Conservation (phyloP, 1,284 basidiomycete species). For the Thecaphora thlaspeos region DNA sequence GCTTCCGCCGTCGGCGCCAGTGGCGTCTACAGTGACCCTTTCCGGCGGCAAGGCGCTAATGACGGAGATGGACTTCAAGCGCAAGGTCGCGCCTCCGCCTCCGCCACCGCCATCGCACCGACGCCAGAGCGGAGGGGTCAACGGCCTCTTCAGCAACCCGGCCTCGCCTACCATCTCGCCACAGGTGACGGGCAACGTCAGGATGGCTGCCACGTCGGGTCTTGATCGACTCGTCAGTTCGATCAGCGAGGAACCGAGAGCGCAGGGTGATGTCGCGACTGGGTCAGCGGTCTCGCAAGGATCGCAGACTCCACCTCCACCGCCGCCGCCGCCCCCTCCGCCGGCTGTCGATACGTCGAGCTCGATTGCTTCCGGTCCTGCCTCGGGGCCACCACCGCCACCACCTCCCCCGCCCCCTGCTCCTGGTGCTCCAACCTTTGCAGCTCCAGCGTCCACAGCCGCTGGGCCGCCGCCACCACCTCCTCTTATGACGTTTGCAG, state of each 20-base stretch:
- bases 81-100: slow-evolving; percentile 64
- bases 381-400: no score
- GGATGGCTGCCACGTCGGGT: background rate
- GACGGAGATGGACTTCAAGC: slow-evolving; percentile 70
- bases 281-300: slow-evolving; percentile 11
- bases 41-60: background rate
- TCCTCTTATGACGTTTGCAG: slow-evolving; percentile 21
- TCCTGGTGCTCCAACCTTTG: no score
- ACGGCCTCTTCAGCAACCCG: background rate
- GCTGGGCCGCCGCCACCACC: slow-evolving; percentile 13
- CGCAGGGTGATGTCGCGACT: background rate
- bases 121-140: slow-evolving; percentile 2
- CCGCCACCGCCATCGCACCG: slow-evolving; percentile 48
- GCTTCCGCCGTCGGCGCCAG: background rate
- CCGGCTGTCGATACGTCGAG: no score
- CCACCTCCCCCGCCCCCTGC: no score
- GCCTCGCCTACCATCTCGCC: slow-evolving; percentile 1
- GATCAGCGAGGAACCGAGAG: no score
- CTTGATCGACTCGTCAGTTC: no score
- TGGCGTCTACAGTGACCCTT: background rate
- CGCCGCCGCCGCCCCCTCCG: slow-evolving; percentile 10
- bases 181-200: slow-evolving; percentile 2
- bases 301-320: slow-evolving; percentile 37
- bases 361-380: no score
- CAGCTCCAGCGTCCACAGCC: background rate